Evolutionary conservation across 31 red algal species (phyloP), one percentile per base, ranked within the genome.

Genomic region (Porphyra umbilicalis): DNA sequence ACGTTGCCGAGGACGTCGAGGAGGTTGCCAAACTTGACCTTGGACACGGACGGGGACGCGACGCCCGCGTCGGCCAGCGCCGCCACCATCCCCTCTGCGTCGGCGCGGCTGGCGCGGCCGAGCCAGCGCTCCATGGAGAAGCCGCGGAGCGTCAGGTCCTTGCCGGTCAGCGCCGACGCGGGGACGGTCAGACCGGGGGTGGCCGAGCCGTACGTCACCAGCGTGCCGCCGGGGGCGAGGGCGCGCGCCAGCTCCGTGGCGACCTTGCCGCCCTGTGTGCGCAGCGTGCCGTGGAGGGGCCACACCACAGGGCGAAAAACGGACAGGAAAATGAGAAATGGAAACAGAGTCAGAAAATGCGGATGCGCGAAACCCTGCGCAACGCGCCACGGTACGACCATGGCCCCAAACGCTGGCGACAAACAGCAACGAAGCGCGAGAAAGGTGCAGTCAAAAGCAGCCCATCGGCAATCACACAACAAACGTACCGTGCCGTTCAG

Each of bases 61-160:
- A 75, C 10, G 4, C 89, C 87, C 67, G 35, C 76, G 32, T 89
- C 83, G 30, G 82, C 83, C 25, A 94, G 68, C 32, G 78, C 79
- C 20, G 68, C 77, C 29, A 96, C 81, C 89, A 96, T 92, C 38
- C 68, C 76, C 79, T 91, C 80, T 9, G 88, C 75, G n/a, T 88
- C 76, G 32, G 42, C 83, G 33, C 87, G 77, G 36, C 82, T 80
- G 33, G 81, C 80, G 5, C 77, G 35, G 16, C 85, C 74, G 33
- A 96, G 39, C 94, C 94, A 96, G 25, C 85, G 81, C 39, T 84
- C 39, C 33, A 96, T 40, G 32, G 82, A 88, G 82, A 96, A 96
- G n/a, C 86, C 78, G 30, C 77, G 68, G 13, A 79, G 78, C 30
- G 38, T 77, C 1, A 92, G 75, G 33, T 84, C 83, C 33, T 83